Evolutionary conservation across 148 eudicot genomes (phyloP).

Genomic region (Amaranthus palmeri): DNA sequence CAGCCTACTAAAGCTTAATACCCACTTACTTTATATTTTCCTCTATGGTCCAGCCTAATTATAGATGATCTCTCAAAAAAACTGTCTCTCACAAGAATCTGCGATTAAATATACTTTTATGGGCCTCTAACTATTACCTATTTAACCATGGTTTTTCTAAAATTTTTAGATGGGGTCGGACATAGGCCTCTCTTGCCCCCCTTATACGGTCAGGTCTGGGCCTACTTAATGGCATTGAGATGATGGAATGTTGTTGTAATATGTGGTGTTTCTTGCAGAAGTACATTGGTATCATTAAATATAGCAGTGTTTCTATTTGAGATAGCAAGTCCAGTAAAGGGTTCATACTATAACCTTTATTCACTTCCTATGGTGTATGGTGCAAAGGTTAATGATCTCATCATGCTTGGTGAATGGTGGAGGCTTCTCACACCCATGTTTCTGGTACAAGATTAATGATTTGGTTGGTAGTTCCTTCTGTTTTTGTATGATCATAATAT

Average conservation of each 20-base stretch:
- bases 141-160: no score
- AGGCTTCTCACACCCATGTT: slow-evolving; percentile 92
- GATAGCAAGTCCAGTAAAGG: slow-evolving; percentile 70
- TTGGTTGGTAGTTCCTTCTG: slow-evolving; percentile 59
- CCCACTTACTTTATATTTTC: no score
- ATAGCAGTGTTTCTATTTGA: slow-evolving; percentile 78
- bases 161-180: no score
- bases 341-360: slow-evolving; percentile 48
- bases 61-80: no score
- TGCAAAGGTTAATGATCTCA: slow-evolving; percentile 79
- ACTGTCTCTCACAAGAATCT: no score
- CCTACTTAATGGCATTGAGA: no score
- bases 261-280: slow-evolving; percentile 42
- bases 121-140: no score
- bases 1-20: no score
- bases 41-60: no score
- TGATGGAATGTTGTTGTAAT: not conserved
- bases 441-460: slow-evolving; percentile 83
- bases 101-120: no score
- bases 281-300: slow-evolving; percentile 55
- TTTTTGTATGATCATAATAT: slow-evolving; percentile 16
- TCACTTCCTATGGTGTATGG: slow-evolving; percentile 73
- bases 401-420: slow-evolving; percentile 88
- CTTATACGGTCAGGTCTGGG: no score
- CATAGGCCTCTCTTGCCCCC: no score